phyloP scores from a whole-genome alignment of 139 green algal genomes.

The Chlamydomonas asymmetrica region DNA sequence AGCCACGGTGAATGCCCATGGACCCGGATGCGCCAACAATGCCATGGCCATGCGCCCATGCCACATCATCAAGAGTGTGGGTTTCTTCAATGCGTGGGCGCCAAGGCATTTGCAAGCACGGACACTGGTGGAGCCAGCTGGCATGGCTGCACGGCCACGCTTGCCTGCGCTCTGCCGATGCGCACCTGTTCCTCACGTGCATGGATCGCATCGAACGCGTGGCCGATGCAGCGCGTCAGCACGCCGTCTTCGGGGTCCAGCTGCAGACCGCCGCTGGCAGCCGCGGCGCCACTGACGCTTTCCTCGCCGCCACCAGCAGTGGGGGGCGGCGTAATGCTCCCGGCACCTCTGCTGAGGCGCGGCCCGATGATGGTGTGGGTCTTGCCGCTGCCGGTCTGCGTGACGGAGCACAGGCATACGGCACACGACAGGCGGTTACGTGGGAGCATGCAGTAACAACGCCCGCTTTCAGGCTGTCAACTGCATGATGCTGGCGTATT shows the following conservation, averaged over 20 bases:
- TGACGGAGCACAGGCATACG: background rate
- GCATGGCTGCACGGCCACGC: no score
- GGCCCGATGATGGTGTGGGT: constrained; percentile 81
- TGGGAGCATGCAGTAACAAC: no score
- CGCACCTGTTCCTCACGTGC: constrained; percentile 8
- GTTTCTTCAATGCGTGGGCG: no score
- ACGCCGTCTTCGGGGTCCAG: constrained; percentile 57
- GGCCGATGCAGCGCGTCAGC: constrained; percentile 46
- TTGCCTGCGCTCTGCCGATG: no score
- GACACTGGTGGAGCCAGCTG: no score
- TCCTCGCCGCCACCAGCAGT: background rate
- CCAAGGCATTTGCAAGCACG: no score
- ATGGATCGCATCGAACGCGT: constrained; percentile 28
- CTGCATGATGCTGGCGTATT: no score
- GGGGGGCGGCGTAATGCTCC: background rate
- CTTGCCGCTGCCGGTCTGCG: constrained; percentile 63
- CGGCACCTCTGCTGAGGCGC: constrained; percentile 33
- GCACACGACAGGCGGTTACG: background rate
- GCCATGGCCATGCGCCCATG: no score
- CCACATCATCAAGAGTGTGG: no score
- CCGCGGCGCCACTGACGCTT: background rate
- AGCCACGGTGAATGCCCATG: no score
- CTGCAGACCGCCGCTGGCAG: background rate
- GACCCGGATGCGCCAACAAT: no score
- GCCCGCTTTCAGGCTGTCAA: no score